Evolutionary conservation across 2,329 filamentous ascomycete species (phyloP), one percentile per base, ranked within the genome.

Genomic region (Fusarium proliferatum): DNA sequence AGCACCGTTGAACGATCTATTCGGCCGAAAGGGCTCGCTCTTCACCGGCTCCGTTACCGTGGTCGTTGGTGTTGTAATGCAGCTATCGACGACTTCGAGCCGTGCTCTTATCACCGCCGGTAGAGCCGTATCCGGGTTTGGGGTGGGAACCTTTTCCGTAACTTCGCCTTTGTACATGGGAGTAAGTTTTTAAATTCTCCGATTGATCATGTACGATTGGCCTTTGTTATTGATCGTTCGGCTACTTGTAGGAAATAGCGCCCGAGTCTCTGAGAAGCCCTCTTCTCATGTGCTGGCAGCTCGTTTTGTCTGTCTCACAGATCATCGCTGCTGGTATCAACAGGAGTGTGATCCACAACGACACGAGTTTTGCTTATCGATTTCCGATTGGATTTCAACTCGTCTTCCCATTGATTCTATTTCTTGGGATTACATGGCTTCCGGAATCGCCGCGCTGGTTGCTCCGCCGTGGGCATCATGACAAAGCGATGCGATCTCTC

Each of bases 281-380:
- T 12, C 76, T 82, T 36, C 76, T 83, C n/a, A 82, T 82, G 81
- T 82, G 80, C 73, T 83, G 81, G 79, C 82, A 84, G 66, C 78
- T 84, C 58, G 80, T 79, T 43, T 75, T 82, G 33, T 83, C 82
- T 9, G 61, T 81, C 36, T 81, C 82, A 9, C 82, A 84, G 66
- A 79, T 82, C 61, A 73, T 82, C 46, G 82, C 81, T 11, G 79
- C 81, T 9, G 81, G 73, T 36, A 79, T 82, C 36, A 82, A 79
- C 58, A 70, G 76, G 38, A 76, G 77, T 26, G 63, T 79, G 19
- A 71, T 80, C 55, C 67, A 78, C 69, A 76, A 75, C 60, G 55
- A 78, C 30, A 81, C 76, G 7, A 71, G 75, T 3, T 79, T 81
- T 62, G 79, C 81, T 8, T 82, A 80, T 58, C 76, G 77, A 17